These are phyloP conservation scores for Colletotrichum sp. DNA, from an alignment of 2,329 filamentous ascomycete genomes.

Conservation along the genomic window DNA sequence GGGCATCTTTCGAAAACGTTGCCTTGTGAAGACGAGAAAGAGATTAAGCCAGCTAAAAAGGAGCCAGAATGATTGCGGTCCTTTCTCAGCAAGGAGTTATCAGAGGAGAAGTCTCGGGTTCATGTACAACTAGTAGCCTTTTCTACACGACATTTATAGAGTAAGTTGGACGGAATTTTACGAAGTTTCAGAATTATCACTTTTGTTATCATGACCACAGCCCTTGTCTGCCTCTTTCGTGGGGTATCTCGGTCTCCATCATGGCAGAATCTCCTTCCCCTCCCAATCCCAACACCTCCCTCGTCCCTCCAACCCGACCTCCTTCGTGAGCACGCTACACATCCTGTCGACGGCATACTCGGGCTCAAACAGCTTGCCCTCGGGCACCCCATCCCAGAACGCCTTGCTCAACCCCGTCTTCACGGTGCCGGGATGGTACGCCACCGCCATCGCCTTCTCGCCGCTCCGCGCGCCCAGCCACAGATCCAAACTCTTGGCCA, in stretches of 20 bases:
- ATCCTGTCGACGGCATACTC: constrained; percentile 71
- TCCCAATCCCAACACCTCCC: constrained; percentile 75
- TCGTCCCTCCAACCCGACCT: constrained; percentile 55
- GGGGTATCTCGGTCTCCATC: background rate
- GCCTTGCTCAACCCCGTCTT: constrained; percentile 74
- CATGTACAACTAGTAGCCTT: constrained; percentile 12
- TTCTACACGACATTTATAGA: constrained; percentile 5
- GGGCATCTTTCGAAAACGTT: constrained; percentile 68
- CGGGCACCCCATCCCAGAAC: constrained; percentile 71
- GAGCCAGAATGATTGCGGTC: background rate
- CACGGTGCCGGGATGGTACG: constrained; percentile 82
- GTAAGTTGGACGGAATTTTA: background rate
- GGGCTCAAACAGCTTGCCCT: constrained; percentile 67
- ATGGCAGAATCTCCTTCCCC: constrained; percentile 66
- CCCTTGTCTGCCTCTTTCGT: too few species aligned
- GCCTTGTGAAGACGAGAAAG: constrained; percentile 48
- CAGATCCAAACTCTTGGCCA: constrained; percentile 75
- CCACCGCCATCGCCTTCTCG: constrained; percentile 69
- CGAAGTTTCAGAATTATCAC: background rate
- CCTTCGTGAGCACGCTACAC: constrained; percentile 58
- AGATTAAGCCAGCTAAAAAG: background rate
- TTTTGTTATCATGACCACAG: too few species aligned
- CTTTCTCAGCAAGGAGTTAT: constrained; percentile 13
- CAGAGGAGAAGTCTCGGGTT: constrained; percentile 1
- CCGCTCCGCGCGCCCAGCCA: constrained; percentile 62